Percentiles rank a stretch among this genome's conserved stretches.
Conservation (phyloP, 225 moss, liverwort and hornwort genomes). For the Rhytidiadelphus loreus region DNA sequence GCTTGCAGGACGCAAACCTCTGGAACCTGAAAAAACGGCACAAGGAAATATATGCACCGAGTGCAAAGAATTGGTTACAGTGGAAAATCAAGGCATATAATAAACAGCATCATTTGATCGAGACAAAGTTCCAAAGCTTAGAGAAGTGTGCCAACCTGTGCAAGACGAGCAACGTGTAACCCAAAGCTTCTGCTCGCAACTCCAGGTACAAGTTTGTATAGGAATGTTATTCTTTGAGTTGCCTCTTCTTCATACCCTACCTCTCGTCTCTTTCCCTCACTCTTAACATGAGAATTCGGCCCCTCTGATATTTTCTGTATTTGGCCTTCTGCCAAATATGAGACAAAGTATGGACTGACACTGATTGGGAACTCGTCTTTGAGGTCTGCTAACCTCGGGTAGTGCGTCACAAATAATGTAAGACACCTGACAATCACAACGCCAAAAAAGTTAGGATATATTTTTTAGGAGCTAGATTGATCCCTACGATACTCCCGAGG, state of each 20-base stretch:
- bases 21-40: slow-evolving; percentile 43
- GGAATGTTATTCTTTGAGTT: slow-evolving; percentile 66
- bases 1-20: slow-evolving; percentile 72
- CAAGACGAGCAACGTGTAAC: slow-evolving; percentile 89
- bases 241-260: slow-evolving; percentile 39
- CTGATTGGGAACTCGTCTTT: slow-evolving; percentile 64
- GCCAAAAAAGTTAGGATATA: not conserved
- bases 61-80: not conserved
- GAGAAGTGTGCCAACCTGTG: slow-evolving; percentile 49
- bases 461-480: not conserved
- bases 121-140: not conserved
- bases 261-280: not conserved
- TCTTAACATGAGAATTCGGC: not conserved
- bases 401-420: slow-evolving; percentile 96
- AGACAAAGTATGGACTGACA: slow-evolving; percentile 71
- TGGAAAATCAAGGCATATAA: not conserved
- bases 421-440: slow-evolving; percentile 44
- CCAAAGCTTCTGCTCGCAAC: slow-evolving; percentile 94
- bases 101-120: not conserved
- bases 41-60: not conserved
- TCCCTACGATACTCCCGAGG: not conserved
- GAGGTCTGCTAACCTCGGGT: slow-evolving; percentile 72
- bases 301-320: not conserved
- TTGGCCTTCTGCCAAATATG: slow-evolving; percentile 64
- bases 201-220: slow-evolving; percentile 93